These are phyloP conservation scores for Coniochaeta sp. DNA, from an alignment of 2,329 filamentous ascomycete species.

Conservation along the genomic window DNA sequence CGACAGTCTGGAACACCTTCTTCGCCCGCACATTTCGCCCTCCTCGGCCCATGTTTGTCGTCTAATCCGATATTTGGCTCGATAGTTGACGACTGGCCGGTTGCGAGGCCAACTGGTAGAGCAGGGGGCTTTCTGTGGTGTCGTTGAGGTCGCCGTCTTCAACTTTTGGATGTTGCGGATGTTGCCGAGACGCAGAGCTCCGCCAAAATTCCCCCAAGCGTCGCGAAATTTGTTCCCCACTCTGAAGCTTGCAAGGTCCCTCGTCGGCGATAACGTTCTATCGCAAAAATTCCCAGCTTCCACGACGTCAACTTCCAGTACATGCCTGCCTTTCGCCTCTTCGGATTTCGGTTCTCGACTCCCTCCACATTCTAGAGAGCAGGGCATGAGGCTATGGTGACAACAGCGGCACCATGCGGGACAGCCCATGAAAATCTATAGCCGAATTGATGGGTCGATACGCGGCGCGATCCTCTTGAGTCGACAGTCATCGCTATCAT, in stretches of 20 bases:
- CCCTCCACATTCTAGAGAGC: background rate
- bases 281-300: constrained; percentile 2
- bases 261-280: constrained; percentile 1
- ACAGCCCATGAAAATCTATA: constrained; percentile 53
- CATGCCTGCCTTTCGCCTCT: background rate
- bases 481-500: constrained; percentile 28
- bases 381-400: constrained; percentile 16
- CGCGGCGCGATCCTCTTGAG: constrained; percentile 46
- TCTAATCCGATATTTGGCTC: background rate
- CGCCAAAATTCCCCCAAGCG: no score
- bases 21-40: background rate
- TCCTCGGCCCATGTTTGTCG: constrained; percentile 1
- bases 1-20: constrained; percentile 32
- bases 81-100: background rate
- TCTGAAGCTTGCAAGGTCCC: background rate
- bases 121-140: constrained; percentile 1
- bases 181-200: background rate
- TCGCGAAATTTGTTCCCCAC: constrained; percentile 12
- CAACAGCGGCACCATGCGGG: constrained; percentile 35
- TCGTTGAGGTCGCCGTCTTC: constrained; percentile 2
- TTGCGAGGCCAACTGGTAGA: background rate
- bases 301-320: background rate
- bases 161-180: constrained; percentile 4
- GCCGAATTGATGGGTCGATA: constrained; percentile 53
- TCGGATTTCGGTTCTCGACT: background rate